phyloP scores from a whole-genome alignment of 441 rosid species.

The Gossypium davidsonii region DNA sequence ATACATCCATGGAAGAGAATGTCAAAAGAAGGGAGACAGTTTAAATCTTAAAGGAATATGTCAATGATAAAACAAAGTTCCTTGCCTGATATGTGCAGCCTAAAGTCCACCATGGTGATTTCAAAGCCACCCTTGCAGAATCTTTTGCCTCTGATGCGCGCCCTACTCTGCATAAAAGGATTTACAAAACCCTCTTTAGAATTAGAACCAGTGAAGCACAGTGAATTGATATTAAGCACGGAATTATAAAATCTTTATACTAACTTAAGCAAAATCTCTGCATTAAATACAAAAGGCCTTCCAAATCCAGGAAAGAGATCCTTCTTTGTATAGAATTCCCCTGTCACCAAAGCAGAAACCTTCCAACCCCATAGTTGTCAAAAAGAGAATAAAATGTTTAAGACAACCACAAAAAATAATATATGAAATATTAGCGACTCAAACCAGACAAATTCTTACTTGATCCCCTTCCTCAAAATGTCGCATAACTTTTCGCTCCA shows the following conservation, averaged over 20 bases:
- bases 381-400: background rate
- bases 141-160: slow-evolving; percentile 71
- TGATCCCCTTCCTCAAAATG: slow-evolving; percentile 72
- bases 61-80: slow-evolving; percentile 6
- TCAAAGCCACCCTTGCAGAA: slow-evolving; percentile 76
- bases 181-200: slow-evolving; percentile 13
- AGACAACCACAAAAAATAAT: slow-evolving; percentile 1
- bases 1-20: background rate
- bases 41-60: slow-evolving; percentile 1
- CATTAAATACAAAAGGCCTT: slow-evolving; percentile 73
- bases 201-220: background rate
- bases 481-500: slow-evolving; percentile 58
- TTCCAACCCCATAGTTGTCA: slow-evolving; percentile 23
- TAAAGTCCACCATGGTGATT: slow-evolving; percentile 90
- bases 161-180: slow-evolving; percentile 44
- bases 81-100: slow-evolving; percentile 70
- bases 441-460: slow-evolving; percentile 38
- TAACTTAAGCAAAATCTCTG: slow-evolving; percentile 59
- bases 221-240: background rate
- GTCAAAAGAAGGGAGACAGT: background rate
- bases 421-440: background rate
- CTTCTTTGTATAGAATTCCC: slow-evolving; percentile 73
- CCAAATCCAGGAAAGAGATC: slow-evolving; percentile 84
- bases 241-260: slow-evolving; percentile 15
- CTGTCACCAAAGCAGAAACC: slow-evolving; percentile 83